These are phyloP conservation scores for Candida nemodendra DNA, from an alignment of 805 yeast genomes.

Conservation along the genomic window DNA sequence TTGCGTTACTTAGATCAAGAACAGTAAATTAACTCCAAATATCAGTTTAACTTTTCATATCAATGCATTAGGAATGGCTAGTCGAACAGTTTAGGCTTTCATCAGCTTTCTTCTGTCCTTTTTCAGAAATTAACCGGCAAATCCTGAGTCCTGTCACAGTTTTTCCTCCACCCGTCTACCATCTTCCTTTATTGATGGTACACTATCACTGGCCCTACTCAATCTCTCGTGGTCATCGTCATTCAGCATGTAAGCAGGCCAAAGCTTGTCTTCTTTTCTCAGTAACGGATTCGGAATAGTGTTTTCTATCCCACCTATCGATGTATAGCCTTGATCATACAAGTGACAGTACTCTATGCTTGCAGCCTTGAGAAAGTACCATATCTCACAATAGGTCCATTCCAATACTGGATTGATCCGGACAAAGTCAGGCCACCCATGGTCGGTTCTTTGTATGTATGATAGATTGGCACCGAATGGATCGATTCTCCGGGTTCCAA, in stretches of 20 bases:
- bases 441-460: conserved; percentile 74
- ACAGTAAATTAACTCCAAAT: no score
- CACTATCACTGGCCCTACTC: conserved; percentile 28
- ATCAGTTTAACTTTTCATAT: no score
- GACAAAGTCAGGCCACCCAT: conserved; percentile 86
- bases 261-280: conserved; percentile 25
- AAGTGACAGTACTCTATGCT: conserved; percentile 68
- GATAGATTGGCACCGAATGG: conserved; percentile 68
- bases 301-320: conserved; percentile 74
- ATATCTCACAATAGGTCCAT: conserved; percentile 81
- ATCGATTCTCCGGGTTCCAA: conserved; percentile 86
- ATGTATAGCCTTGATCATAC: conserved; percentile 85
- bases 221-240: conserved; percentile 61
- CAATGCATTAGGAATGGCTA: no score
- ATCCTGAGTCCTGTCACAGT: conserved; percentile 3
- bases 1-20: no score
- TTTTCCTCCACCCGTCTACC: conserved; percentile 13
- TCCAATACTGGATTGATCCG: conserved; percentile 86
- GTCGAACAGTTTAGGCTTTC: no score
- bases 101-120: no score
- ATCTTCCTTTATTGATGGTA: conserved; percentile 2
- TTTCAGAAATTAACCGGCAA: no score
- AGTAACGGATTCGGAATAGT: conserved; percentile 74
- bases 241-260: conserved; percentile 57
- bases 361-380: conserved; percentile 71